Evolutionary conservation across 1,284 basidiomycete species (phyloP).

Genomic region (Flammula alnicola): DNA sequence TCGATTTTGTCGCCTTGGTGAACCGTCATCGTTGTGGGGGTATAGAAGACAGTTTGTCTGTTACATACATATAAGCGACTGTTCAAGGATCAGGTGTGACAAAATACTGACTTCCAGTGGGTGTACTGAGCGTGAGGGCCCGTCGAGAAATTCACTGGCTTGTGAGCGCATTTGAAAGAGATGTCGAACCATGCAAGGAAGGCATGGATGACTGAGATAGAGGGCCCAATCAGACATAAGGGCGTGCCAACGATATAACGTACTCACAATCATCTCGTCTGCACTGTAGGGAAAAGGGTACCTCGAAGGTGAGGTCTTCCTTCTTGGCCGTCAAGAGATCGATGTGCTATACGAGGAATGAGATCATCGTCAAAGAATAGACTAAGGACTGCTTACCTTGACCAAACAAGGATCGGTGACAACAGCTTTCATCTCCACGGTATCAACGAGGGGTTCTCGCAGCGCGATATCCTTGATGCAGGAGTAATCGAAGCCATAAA

Average conservation of each 20-base stretch:
- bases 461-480: constrained; percentile 99
- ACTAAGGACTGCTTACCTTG: constrained; percentile 57
- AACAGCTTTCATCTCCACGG: constrained; percentile 92
- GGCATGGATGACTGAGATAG: constrained; percentile 85
- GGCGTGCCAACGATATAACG: constrained; percentile 1
- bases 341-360: constrained; percentile 65
- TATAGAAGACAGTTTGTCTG: constrained; percentile 97
- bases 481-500: constrained; percentile 99
- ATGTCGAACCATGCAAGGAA: constrained; percentile 99
- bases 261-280: constrained; percentile 93
- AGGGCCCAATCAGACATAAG: constrained; percentile 9
- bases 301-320: constrained; percentile 90
- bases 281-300: constrained; percentile 81
- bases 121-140: constrained; percentile 97
- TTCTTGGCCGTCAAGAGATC: constrained; percentile 93
- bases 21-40: constrained; percentile 74
- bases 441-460: constrained; percentile 96
- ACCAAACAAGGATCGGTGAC: constrained; percentile 89
- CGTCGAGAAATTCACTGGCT: constrained; percentile 93
- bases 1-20: constrained; percentile 72
- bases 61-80: constrained; percentile 5
- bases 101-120: constrained; percentile 85
- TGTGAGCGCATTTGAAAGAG: constrained; percentile 95
- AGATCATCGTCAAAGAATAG: not conserved
- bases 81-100: not conserved